phyloP scores from a whole-genome alignment of 2,329 filamentous ascomycete genomes.

The Epichloe festucae region DNA sequence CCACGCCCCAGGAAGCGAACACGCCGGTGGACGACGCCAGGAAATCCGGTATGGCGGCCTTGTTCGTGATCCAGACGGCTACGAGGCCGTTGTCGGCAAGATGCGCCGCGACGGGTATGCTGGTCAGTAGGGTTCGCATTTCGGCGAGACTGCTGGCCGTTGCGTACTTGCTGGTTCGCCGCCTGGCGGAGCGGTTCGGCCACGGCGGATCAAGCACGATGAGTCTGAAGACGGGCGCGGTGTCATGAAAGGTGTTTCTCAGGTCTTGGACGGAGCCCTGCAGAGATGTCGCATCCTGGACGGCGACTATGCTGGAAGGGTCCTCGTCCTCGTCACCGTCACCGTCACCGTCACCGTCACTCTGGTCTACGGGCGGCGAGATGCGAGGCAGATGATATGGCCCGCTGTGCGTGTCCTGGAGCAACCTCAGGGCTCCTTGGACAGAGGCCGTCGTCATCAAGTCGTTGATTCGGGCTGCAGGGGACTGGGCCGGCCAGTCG shows the following conservation, averaged over 20 bases:
- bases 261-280: conserved; percentile 33
- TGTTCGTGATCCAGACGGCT: conserved; percentile 70
- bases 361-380: conserved; percentile 4
- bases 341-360: background rate
- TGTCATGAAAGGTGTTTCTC: conserved; percentile 26
- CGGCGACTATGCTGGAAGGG: background rate
- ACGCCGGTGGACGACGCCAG: conserved; percentile 38
- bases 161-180: conserved; percentile 38
- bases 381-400: conserved; percentile 35
- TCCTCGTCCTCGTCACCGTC: background rate
- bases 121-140: conserved; percentile 35
- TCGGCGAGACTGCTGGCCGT: conserved; percentile 33
- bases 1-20: conserved; percentile 54
- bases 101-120: conserved; percentile 42
- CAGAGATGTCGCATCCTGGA: conserved; percentile 33
- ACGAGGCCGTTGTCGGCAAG: conserved; percentile 45
- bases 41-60: conserved; percentile 42
- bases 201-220: conserved; percentile 68
- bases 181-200: conserved; percentile 62
- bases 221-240: conserved; percentile 47
- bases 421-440: conserved; percentile 28
- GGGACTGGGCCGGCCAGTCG: conserved; percentile 20
- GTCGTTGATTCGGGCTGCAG: conserved; percentile 37
- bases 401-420: conserved; percentile 23
- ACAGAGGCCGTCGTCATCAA: conserved; percentile 38